These are phyloP conservation scores for Hapsidospora chrysogenum DNA, from an alignment of 495 filamentous ascomycete species.

Conservation along the genomic window DNA sequence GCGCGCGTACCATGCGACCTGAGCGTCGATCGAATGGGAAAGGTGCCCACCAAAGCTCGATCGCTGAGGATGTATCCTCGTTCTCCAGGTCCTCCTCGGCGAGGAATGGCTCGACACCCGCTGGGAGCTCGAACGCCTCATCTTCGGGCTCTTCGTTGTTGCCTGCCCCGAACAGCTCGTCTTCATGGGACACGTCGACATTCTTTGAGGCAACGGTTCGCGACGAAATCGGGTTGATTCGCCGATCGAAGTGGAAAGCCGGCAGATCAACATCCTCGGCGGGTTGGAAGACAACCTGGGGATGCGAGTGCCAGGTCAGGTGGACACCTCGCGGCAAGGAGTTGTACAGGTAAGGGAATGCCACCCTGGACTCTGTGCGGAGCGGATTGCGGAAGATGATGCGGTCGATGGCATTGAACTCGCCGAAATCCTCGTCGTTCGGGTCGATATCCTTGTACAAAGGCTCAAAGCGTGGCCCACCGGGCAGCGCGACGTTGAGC, in stretches of 20 bases:
- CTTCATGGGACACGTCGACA: conserved; percentile 80
- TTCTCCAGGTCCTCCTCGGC: conserved; percentile 81
- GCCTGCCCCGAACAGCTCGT: conserved; percentile 78
- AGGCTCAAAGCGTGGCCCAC: conserved; percentile 93
- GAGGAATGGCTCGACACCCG: conserved; percentile 71
- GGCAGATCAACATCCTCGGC: conserved; percentile 81
- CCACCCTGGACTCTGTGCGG: conserved; percentile 88
- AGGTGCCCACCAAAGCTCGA: conserved; percentile 95
- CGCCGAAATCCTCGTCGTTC: conserved; percentile 98
- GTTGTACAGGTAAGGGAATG: conserved; percentile 91
- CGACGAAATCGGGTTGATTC: conserved; percentile 95
- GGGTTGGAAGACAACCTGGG: conserved; percentile 79
- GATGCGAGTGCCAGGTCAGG: conserved; percentile 84
- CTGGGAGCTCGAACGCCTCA: conserved; percentile 73
- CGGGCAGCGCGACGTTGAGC: conserved; percentile 90
- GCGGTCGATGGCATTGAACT: conserved; percentile 98
- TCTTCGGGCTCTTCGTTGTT: conserved; percentile 62
- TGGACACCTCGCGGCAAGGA: conserved; percentile 89
- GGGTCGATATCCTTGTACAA: conserved; percentile 98
- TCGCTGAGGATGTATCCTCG: conserved; percentile 78
- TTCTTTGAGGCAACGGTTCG: conserved; percentile 92
- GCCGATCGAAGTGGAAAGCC: conserved; percentile 93
- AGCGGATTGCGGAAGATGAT: conserved; percentile 98
- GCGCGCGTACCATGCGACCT: conserved; percentile 93
- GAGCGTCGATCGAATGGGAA: conserved; percentile 91